Evolutionary conservation across 2,329 filamentous ascomycete species (phyloP).

Genomic region (Spiromastix sp.): DNA sequence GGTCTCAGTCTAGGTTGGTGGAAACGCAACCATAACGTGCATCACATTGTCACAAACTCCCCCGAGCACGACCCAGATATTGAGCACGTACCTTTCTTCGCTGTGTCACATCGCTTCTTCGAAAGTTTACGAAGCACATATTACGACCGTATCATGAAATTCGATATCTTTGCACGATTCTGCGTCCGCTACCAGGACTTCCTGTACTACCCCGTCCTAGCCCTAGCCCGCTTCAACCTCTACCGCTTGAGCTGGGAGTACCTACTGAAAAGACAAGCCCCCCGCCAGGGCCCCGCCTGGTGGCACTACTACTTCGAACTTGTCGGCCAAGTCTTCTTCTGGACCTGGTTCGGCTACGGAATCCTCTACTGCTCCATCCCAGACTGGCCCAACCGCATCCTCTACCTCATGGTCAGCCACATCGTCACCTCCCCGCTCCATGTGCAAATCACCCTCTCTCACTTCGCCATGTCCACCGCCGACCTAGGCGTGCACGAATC

Average conservation of each 20-base stretch:
- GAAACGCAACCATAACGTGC: slow-evolving; percentile 93
- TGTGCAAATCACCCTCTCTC: slow-evolving; percentile 81
- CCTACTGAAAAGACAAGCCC: slow-evolving; percentile 54
- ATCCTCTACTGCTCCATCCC: slow-evolving; percentile 65
- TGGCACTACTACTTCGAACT: slow-evolving; percentile 81
- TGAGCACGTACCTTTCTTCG: slow-evolving; percentile 80
- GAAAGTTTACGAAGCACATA: slow-evolving; percentile 65
- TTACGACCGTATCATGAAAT: slow-evolving; percentile 70
- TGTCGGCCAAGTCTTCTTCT: slow-evolving; percentile 67
- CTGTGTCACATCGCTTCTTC: slow-evolving; percentile 72
- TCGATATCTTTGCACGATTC: slow-evolving; percentile 62
- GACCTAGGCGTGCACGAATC: slow-evolving; percentile 76
- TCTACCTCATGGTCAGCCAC: slow-evolving; percentile 71
- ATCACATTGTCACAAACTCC: slow-evolving; percentile 91
- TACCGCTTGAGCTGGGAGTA: slow-evolving; percentile 74
- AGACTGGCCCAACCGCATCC: slow-evolving; percentile 55
- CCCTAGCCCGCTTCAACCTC: slow-evolving; percentile 77
- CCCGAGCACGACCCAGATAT: slow-evolving; percentile 96
- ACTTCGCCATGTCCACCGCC: slow-evolving; percentile 87
- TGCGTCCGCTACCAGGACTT: slow-evolving; percentile 67
- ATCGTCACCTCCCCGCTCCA: slow-evolving; percentile 72
- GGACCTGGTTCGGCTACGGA: slow-evolving; percentile 78
- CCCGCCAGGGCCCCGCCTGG: slow-evolving; percentile 64
- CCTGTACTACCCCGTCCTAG: slow-evolving; percentile 71
- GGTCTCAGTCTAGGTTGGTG: slow-evolving; percentile 92